These are phyloP conservation scores for Lactarius pseudohatsudake DNA, from an alignment of 768 basidiomycete genomes.

Conservation along the genomic window DNA sequence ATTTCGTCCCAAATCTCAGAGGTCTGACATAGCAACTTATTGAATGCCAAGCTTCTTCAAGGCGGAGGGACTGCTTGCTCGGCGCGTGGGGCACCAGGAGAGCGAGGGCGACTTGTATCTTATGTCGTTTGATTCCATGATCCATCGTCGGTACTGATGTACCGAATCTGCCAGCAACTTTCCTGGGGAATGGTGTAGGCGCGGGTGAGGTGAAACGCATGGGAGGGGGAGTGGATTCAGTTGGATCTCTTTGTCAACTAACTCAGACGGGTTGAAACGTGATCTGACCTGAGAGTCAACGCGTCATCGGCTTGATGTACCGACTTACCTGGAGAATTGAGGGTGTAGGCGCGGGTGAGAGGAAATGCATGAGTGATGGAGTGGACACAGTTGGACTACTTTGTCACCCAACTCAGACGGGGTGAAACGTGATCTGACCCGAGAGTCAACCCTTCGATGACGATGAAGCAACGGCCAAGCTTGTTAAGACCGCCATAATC, in stretches of 20 bases:
- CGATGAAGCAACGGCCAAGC: not conserved
- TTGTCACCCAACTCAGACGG: not conserved
- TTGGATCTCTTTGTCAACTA: not conserved
- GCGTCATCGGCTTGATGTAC: not conserved
- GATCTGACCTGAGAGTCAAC: not conserved
- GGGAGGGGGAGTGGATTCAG: not conserved
- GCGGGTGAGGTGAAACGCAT: not conserved
- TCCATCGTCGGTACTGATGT: too few relatives aligned
- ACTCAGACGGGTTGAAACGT: not conserved
- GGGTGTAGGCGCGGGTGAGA: not conserved
- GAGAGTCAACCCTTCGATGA: not conserved
- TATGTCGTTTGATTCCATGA: too few relatives aligned
- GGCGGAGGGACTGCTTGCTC: not conserved
- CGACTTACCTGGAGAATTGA: not conserved
- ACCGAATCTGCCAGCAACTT: not conserved
- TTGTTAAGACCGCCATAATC: not conserved
- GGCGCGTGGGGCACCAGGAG: not conserved
- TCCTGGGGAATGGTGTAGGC: not conserved
- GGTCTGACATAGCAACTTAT: not conserved
- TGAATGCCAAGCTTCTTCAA: too few relatives aligned
- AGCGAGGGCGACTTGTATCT: not conserved
- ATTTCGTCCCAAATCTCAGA: not conserved
- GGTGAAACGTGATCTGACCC: not conserved
- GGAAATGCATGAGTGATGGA: not conserved
- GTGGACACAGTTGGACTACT: not conserved